phyloP scores from a whole-genome alignment of 2,329 filamentous ascomycete species.

The Colletotrichum viniferum region DNA sequence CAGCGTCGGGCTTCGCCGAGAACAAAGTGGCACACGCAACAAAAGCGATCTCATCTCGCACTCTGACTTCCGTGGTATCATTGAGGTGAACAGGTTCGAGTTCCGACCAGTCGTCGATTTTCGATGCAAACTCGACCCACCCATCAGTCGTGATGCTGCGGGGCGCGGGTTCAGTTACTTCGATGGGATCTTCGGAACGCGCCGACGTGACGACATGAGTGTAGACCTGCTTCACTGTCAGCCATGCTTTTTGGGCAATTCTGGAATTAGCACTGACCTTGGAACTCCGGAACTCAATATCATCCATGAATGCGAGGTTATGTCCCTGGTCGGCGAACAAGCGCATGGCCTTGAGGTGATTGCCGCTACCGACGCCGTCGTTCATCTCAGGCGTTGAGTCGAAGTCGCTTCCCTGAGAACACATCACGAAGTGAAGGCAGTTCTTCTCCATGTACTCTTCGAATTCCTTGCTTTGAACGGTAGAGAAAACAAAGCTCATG shows the following conservation, averaged over 20 bases:
- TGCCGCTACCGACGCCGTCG: not conserved
- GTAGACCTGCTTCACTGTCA: not conserved
- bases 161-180: not conserved
- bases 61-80: not conserved
- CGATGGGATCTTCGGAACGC: not conserved
- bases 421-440: conserved; percentile 69
- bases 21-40: not conserved
- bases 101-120: not conserved
- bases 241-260: not conserved
- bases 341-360: conserved; percentile 53
- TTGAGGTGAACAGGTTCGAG: not conserved
- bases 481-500: conserved; percentile 2
- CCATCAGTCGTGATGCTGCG: not conserved
- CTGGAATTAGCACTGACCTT: conserved; percentile 48
- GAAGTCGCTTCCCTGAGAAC: not conserved
- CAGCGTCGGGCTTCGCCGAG: not conserved
- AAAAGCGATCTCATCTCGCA: not conserved
- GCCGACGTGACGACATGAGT: not conserved
- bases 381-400: not conserved
- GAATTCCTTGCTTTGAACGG: conserved; percentile 44
- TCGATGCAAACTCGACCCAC: not conserved
- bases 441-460: conserved; percentile 55
- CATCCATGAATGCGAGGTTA: conserved; percentile 68
- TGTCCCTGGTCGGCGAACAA: conserved; percentile 59
- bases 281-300: conserved; percentile 66